Percentiles rank a stretch among this genome's conserved stretches.
These are phyloP conservation scores for Leucoagaricus sp. DNA, from an alignment of 1,284 basidiomycete species.

Conservation along the genomic window DNA sequence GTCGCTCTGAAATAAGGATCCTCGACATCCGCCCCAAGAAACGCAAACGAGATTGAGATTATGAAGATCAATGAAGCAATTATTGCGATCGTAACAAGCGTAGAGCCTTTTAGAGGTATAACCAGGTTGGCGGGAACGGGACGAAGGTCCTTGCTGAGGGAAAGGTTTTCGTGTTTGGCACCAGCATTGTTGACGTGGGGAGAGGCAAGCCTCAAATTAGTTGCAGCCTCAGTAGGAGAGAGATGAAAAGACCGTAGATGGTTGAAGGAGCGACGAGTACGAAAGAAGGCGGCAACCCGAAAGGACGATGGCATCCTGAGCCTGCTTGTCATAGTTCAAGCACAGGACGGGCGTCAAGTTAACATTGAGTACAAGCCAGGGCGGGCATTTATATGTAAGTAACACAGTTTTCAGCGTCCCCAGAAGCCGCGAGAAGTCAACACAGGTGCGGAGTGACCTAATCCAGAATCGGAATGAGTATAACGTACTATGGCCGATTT, in stretches of 20 bases:
- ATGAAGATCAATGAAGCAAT: slow-evolving; percentile 49
- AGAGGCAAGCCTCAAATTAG: slow-evolving; percentile 16
- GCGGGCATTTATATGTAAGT: not conserved
- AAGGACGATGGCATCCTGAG: slow-evolving; percentile 28
- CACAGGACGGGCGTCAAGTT: not conserved
- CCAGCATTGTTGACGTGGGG: slow-evolving; percentile 22
- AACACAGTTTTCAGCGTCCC: not conserved
- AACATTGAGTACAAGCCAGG: not conserved
- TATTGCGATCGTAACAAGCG: slow-evolving; percentile 42
- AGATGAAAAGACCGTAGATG: slow-evolving; percentile 42
- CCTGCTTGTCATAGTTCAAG: slow-evolving; percentile 7
- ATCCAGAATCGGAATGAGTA: not conserved
- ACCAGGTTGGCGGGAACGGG: slow-evolving; percentile 20
- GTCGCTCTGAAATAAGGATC: slow-evolving; percentile 42
- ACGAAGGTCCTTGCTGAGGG: slow-evolving; percentile 12
- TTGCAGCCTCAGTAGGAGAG: slow-evolving; percentile 23
- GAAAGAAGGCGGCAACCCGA: slow-evolving; percentile 29
- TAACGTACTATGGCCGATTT: slow-evolving; percentile 1
- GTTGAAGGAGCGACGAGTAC: slow-evolving; percentile 35
- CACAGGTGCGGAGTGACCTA: not conserved
- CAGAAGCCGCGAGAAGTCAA: not conserved
- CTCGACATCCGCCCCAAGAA: slow-evolving; percentile 47
- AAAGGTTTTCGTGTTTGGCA: slow-evolving; percentile 18
- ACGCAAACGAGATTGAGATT: slow-evolving; percentile 46
- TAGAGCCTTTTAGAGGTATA: slow-evolving; percentile 40